Percentiles rank a stretch among this genome's conserved stretches.
Conservation (phyloP, 768 basidiomycete genomes). For the Pleurotus giganteus region DNA sequence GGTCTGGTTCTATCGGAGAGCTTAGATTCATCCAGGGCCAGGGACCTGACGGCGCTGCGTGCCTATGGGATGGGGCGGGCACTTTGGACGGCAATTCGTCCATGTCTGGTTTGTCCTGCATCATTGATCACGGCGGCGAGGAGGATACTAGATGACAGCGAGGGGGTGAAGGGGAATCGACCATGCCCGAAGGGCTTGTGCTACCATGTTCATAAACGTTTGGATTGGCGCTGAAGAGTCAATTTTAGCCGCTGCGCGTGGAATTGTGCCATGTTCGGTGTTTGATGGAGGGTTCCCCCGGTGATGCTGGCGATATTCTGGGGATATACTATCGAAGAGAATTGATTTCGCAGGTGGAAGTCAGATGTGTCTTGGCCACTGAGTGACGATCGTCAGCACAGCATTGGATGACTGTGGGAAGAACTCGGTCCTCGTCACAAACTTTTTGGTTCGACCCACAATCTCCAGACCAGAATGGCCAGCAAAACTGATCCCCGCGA, state of each 20-base stretch:
- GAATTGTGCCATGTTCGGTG: background rate
- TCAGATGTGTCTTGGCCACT: too few relatives aligned
- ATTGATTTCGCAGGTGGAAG: too few relatives aligned
- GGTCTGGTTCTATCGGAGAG: background rate
- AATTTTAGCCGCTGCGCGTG: background rate
- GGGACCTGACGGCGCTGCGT: conserved; percentile 23
- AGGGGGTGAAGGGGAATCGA: background rate
- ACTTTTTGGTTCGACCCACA: too few relatives aligned
- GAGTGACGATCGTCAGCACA: too few relatives aligned
- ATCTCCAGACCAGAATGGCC: conserved; percentile 24
- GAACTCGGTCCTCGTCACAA: too few relatives aligned
- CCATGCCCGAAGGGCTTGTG: background rate
- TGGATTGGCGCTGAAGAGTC: conserved; percentile 9
- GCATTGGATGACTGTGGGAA: too few relatives aligned
- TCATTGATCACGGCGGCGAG: background rate
- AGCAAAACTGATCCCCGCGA: conserved; percentile 62
- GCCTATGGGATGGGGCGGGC: conserved; percentile 12
- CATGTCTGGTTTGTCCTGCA: background rate
- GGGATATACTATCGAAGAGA: too few relatives aligned
- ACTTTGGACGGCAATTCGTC: background rate
- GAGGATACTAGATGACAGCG: too few relatives aligned
- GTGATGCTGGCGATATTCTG: background rate
- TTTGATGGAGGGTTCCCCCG: background rate
- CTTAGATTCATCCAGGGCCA: conserved; percentile 30
- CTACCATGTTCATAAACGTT: background rate